Conservation (phyloP, 805 yeast genomes). For the Metschnikowia vanudenii region DNA sequence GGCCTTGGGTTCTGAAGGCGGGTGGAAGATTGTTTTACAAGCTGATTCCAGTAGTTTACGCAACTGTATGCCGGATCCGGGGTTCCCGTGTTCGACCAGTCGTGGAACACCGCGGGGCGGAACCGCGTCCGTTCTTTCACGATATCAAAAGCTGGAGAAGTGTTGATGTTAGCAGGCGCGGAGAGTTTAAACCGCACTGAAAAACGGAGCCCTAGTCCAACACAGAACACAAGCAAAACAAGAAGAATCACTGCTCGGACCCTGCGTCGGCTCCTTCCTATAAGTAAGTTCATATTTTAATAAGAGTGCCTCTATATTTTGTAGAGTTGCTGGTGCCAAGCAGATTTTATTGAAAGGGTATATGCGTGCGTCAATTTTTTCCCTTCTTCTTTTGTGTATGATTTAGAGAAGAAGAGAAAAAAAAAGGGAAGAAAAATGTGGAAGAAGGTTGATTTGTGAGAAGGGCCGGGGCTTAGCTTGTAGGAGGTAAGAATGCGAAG, state of each 20-base stretch:
- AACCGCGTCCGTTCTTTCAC: conserved; percentile 2
- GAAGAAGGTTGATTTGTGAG: too few species aligned
- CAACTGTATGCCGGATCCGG: background rate
- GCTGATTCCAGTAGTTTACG: conserved; percentile 3
- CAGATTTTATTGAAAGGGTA: too few species aligned
- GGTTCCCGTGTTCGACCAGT: background rate
- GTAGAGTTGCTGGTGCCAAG: too few species aligned
- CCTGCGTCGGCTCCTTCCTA: background rate
- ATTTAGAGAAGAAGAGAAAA: too few species aligned
- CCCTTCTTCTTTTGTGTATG: too few species aligned
- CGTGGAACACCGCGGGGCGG: background rate
- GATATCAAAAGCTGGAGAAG: background rate
- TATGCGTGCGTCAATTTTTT: too few species aligned
- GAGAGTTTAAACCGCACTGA: background rate
- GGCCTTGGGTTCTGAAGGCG: conserved; percentile 4
- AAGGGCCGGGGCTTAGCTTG: too few species aligned
- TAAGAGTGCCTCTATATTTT: too few species aligned
- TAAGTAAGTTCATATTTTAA: background rate
- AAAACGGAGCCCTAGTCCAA: background rate
- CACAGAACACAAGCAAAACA: background rate
- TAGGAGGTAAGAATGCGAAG: too few species aligned
- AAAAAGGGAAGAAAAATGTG: too few species aligned
- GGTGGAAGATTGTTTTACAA: background rate
- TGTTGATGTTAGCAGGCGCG: background rate
- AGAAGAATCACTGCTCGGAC: conserved; percentile 1